Evolutionary conservation across 176 grass and related monocot species (phyloP).

Genomic region (Echinochloa phyllopogon): DNA sequence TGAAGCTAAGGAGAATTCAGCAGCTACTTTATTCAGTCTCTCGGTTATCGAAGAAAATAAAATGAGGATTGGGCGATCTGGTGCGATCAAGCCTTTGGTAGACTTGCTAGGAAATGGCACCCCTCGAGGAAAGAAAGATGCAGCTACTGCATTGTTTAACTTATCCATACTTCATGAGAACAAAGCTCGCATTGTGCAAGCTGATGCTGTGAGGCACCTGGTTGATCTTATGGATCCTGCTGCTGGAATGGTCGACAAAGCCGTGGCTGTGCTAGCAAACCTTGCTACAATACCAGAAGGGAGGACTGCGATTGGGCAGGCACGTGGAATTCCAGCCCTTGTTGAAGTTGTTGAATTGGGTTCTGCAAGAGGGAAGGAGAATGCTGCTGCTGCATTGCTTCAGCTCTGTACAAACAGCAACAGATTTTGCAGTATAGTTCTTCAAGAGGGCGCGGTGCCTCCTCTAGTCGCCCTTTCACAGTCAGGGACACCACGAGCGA

Average conservation of each 20-base stretch:
- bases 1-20: conserved; percentile 95
- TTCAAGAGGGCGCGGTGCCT: conserved; percentile 97
- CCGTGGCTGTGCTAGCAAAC: conserved; percentile 92
- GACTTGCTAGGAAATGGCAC: conserved; percentile 83
- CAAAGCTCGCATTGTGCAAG: conserved; percentile 82
- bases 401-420: conserved; percentile 93
- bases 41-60: conserved; percentile 97
- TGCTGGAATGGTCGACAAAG: conserved; percentile 99
- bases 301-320: conserved; percentile 81
- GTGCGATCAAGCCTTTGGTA: conserved; percentile 77
- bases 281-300: conserved; percentile 95
- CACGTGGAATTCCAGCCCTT: conserved; percentile 72
- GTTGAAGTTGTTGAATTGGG: conserved; percentile 98
- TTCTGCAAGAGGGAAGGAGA: conserved; percentile 92
- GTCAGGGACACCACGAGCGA: conserved; percentile 90
- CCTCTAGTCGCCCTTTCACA: conserved; percentile 86
- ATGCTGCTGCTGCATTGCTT: conserved; percentile 84
- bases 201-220: conserved; percentile 75
- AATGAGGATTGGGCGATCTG: conserved; percentile 79
- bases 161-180: conserved; percentile 95
- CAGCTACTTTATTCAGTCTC: conserved; percentile 93
- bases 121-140: conserved; percentile 94
- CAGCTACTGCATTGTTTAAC: conserved; percentile 92
- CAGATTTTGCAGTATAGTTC: conserved; percentile 90
- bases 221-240: conserved; percentile 98